These are phyloP conservation scores for Aspergillus steynii DNA, from an alignment of 495 filamentous ascomycete genomes.

Conservation along the genomic window DNA sequence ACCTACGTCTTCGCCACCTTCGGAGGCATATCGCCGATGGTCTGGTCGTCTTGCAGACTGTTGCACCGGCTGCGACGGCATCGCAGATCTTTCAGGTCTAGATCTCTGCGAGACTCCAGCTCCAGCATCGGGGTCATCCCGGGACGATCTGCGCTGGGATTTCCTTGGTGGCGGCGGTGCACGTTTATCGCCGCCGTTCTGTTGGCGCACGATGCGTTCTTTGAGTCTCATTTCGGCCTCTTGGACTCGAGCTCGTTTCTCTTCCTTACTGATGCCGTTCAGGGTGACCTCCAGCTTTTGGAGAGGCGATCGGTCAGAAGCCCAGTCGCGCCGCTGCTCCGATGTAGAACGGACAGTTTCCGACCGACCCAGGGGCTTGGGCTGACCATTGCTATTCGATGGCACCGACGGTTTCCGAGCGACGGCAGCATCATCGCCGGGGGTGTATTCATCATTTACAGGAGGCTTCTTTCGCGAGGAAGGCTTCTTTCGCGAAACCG, in stretches of 20 bases:
- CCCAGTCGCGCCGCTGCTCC: conserved; percentile 50
- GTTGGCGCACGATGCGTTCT: conserved; percentile 46
- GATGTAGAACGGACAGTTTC: conserved; percentile 40
- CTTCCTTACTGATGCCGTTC: conserved; percentile 87
- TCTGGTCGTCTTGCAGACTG: conserved; percentile 6
- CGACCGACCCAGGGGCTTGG: conserved; percentile 31
- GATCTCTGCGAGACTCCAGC: not conserved
- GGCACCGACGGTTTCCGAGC: not conserved
- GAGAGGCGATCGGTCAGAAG: conserved; percentile 80
- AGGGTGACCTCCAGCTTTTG: conserved; percentile 89
- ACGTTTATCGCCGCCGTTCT: conserved; percentile 28
- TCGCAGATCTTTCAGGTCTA: not conserved
- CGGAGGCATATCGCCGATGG: conserved; percentile 8
- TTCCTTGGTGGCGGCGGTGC: conserved; percentile 13
- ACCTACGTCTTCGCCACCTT: not conserved
- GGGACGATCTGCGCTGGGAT: not conserved
- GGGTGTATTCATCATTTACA: not conserved
- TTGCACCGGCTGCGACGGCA: conserved; percentile 4
- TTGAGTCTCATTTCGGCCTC: conserved; percentile 66
- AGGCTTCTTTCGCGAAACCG: not conserved
- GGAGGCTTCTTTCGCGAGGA: not conserved
- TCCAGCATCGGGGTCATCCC: not conserved
- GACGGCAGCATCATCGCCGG: not conserved
- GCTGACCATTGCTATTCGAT: conserved; percentile 14
- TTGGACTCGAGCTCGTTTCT: conserved; percentile 78